Conservation (phyloP, 352 stramenopile genomes). For the Phytophthora tentaculata region DNA sequence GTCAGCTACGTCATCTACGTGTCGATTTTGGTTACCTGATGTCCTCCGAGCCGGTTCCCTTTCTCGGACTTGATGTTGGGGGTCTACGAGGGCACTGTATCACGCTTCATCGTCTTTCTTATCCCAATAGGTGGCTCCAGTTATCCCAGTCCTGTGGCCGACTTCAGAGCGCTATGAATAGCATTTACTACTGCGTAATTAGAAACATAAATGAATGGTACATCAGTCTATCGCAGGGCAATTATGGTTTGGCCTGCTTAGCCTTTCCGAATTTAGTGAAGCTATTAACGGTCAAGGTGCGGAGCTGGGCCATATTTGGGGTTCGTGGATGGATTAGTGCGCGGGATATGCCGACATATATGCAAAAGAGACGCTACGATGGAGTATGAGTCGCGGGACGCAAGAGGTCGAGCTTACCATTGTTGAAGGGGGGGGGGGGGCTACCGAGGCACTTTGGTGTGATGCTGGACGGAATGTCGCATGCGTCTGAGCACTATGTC, state of each 20-base stretch:
- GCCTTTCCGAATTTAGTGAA: neutral
- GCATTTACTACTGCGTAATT: constrained; percentile 4
- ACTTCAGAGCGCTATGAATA: neutral
- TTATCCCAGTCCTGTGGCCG: neutral
- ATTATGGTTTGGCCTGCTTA: neutral
- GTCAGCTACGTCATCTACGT: neutral
- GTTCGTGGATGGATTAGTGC: neutral
- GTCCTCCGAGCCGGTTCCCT: neutral
- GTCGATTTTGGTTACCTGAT: neutral
- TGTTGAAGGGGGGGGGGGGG: too few species aligned
- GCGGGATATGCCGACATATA: neutral
- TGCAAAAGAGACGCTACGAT: too few species aligned
- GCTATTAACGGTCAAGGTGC: neutral
- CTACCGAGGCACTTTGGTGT: too few species aligned
- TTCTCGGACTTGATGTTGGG: neutral
- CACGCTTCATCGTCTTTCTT: neutral
- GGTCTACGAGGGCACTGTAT: neutral
- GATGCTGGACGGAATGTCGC: too few species aligned
- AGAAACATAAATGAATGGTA: neutral
- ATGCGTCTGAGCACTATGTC: too few species aligned
- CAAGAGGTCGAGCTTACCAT: too few species aligned
- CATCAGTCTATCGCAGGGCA: neutral
- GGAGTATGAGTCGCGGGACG: too few species aligned
- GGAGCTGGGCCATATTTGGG: neutral
- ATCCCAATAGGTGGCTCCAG: neutral